Evolutionary conservation across 805 yeast genomes (phyloP).

Genomic region (Jamesozyma rosinii): DNA sequence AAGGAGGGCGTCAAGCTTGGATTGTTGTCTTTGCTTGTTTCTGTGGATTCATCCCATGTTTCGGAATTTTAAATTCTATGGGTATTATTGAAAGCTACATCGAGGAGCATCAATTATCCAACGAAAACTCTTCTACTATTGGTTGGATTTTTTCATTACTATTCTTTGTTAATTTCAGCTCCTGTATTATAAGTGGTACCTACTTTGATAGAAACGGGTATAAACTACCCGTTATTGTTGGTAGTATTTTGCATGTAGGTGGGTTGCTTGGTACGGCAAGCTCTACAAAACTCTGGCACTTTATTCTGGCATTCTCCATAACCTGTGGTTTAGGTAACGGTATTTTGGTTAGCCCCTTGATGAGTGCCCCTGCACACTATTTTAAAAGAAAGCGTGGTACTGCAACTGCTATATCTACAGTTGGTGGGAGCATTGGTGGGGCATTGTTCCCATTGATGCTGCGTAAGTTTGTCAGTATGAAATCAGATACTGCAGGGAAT

Average conservation of each 20-base stretch:
- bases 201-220: slow-evolving; percentile 49
- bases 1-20: slow-evolving; percentile 54
- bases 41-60: slow-evolving; percentile 43
- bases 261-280: slow-evolving; percentile 48
- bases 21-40: slow-evolving; percentile 49
- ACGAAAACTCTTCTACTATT: slow-evolving; percentile 38
- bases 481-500: slow-evolving; percentile 16
- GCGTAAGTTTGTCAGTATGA: slow-evolving; percentile 34
- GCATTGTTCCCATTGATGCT: slow-evolving; percentile 45
- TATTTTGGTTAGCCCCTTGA: slow-evolving; percentile 45
- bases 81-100: slow-evolving; percentile 59
- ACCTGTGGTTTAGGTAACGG: slow-evolving; percentile 51
- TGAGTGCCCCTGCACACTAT: slow-evolving; percentile 58
- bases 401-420: slow-evolving; percentile 40
- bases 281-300: slow-evolving; percentile 46
- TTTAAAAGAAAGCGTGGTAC: slow-evolving; percentile 48
- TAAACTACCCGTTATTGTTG: slow-evolving; percentile 33
- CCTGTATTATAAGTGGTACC: slow-evolving; percentile 47
- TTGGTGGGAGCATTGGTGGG: slow-evolving; percentile 50
- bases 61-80: slow-evolving; percentile 49
- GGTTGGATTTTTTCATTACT: slow-evolving; percentile 61
- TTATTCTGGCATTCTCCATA: slow-evolving; percentile 47
- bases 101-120: slow-evolving; percentile 43
- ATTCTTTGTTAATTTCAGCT: slow-evolving; percentile 39
- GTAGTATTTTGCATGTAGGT: slow-evolving; percentile 35